Evolutionary conservation across 192 early-diverging fungal genomes (phyloP), one percentile per base, ranked within the genome.

Genomic region (Diversispora eburnea): DNA sequence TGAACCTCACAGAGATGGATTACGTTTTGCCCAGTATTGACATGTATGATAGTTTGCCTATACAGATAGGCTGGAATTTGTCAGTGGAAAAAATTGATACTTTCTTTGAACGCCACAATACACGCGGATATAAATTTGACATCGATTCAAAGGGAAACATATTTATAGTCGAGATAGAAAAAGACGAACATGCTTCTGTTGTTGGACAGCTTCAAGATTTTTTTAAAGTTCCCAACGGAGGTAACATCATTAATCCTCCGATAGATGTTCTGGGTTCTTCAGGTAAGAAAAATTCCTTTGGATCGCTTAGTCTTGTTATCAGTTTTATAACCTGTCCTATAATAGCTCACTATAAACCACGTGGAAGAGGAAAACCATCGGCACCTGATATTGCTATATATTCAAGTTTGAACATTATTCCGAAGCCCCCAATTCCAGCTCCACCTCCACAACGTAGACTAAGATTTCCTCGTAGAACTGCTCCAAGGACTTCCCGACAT

Each of bases 1-100:
- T 68, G 7, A 65, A 65, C 45, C 43, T 46, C 8, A 68, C 7
- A 55, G 25, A 55, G 67, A 68, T 6, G 51, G 6, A 68, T 68
- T 68, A 54, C 51, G 0, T 68, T 68, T 2, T 3, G 49, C 12
- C 49, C 5, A 68, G 33, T 68, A 55, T 68, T 68, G 67, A 68
- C 67, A 68, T 10, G 52, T 68, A 68, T 68, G 47, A 55, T 68
- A 51, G 67, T 68, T 68, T 68, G 51, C 67, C 67, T 33, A 68
- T 67, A 67, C 65, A 67, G 65, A 67, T 67, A 67, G 65, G 65
- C 65, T 67, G 65, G 65, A 46, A 67, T 67, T 67, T 51, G 47
- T 67, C 65, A 0, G 20, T 67, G 46, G n/a, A 51, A 67, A 51
- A 67, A 67, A 46, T 65, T 25, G 52, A 68, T 68, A 51, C 9